Evolutionary conservation across 306 rosid species (phyloP), one percentile per base, ranked within the genome.

Genomic region (Begonia masoniana): DNA sequence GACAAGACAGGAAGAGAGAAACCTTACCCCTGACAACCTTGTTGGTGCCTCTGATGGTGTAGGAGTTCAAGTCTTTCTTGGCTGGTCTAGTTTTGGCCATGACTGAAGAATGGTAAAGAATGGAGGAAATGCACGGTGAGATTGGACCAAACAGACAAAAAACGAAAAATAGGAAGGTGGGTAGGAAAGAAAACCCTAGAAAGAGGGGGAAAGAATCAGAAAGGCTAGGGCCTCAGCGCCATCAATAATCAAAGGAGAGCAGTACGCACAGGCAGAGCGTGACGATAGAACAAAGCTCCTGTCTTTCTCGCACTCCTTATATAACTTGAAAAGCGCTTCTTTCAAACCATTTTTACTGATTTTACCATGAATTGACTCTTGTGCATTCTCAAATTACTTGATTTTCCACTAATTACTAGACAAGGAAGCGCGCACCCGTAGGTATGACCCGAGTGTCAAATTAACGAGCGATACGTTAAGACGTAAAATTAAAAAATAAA

Each of bases 71-170:
- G 79, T 82, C 95, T 65, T 68, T 85, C 65, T 46, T 89, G 2
- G 78, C 82, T 1, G 94, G 82, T 63, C 78, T 74, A 47, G 94
- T 85, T 78, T 84, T 88, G 63, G 94, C 91, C 96, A 87, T 87
- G 51, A 13, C 65, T 61, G 24, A 46, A 49, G 46, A 58, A 21
- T 19, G 35, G 6, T 26, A 6, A 17, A 17, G 19, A 17, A 17
- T 1, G 47, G 35, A 52, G 48, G 16, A 61, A 74, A 74, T 76
- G 78, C 47, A 6, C 7, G 0, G 15, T 15, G n/a, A 48, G 26
- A 43, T 23, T 46, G 49, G 52, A 67, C 42, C 43, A 7, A 21
- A 41, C 10, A 47, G 59, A 12, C 14, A 16, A 64, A 65, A 46
- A 70, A 60, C 14, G 56, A 10, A n/a, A 57, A 54, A 43, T 17